Evolutionary conservation across 306 rosid species (phyloP), one percentile per base, ranked within the genome.

Genomic region (Corylus americana): DNA sequence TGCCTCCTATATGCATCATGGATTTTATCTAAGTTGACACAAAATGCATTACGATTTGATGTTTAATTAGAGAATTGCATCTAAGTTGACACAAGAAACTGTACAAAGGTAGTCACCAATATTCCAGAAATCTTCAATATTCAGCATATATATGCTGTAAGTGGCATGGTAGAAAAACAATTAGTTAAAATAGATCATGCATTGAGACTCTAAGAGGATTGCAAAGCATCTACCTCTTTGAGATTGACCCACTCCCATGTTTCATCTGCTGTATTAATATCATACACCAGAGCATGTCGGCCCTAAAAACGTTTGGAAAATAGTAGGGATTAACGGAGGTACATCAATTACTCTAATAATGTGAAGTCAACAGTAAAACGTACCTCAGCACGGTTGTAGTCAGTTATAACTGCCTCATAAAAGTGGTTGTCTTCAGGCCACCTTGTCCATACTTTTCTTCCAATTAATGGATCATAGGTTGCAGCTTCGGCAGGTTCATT

Each of bases 361-460:
- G 50, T 8, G 50, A 39, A n/a, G 29, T 39, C 51, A 39, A 67
- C 29, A 0, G 6, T 67, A 67, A 67, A 74, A 77, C 80, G 74
- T 78, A 93, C 99, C 89, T 93, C 94, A 3, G 86, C 64, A 27
- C 79, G 79, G 72, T 93, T 86, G 85, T 91, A 93, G 73, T 91
- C 94, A 53, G 98, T 91, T 77, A 96, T 84, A 39, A 90, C 84
- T 80, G 99, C 98, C 87, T 93, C 97, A 76, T 96, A 96, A 79
- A 96, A 96, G 90, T 83, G 88, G 81, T 96, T 96, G 85, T 96
- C 97, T 78, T 82, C 94, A 54, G 97, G 99, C 99, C 99, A 96
- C 75, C 97, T 88, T 51, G 96, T 93, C 97, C 96, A 89, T 77
- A 96, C 96, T 83, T 88, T 96, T 88, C 88, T 92, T 77, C 97